A percentile compares a stretch with the other conserved stretches of the same genome.
Evolutionary conservation across 768 basidiomycete species (phyloP).

Genomic region (Boletus reticulatus): DNA sequence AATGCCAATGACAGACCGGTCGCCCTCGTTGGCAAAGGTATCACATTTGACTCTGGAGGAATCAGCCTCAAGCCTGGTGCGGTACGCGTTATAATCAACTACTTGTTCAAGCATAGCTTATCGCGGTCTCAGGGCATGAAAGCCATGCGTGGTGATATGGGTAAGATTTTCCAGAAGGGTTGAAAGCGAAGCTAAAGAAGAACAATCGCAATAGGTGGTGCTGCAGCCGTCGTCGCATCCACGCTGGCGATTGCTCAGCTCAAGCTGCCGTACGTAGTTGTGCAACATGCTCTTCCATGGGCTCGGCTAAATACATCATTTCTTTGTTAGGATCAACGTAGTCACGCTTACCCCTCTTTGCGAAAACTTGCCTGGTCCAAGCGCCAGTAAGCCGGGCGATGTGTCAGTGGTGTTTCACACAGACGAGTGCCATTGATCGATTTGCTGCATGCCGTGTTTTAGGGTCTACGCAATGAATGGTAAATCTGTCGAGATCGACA

Average conservation of each 20-base stretch:
- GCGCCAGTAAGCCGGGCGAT: constrained; percentile 75
- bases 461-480: constrained; percentile 88
- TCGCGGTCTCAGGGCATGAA: constrained; percentile 64
- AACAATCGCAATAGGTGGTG: constrained; percentile 50
- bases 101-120: not conserved
- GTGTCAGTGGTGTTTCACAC: constrained; percentile 45
- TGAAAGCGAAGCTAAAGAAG: not conserved
- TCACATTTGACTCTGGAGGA: constrained; percentile 88
- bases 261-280: constrained; percentile 61
- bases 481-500: constrained; percentile 83
- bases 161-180: constrained; percentile 32
- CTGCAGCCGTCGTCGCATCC: constrained; percentile 72
- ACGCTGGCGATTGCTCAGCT: constrained; percentile 80
- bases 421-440: not conserved
- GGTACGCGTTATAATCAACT: constrained; percentile 35
- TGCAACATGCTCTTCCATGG: not conserved
- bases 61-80: constrained; percentile 79
- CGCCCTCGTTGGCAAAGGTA: constrained; percentile 83
- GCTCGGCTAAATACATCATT: not conserved
- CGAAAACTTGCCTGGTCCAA: constrained; percentile 82
- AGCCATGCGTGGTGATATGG: constrained; percentile 86
- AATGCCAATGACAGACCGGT: constrained; percentile 56
- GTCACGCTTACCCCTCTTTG: constrained; percentile 70
- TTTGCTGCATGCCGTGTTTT: not conserved
- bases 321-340: constrained; percentile 60